Percentiles rank a stretch among this genome's conserved stretches.
Conservation (phyloP, 139 green algal genomes). For the Coelastrella sp. region DNA sequence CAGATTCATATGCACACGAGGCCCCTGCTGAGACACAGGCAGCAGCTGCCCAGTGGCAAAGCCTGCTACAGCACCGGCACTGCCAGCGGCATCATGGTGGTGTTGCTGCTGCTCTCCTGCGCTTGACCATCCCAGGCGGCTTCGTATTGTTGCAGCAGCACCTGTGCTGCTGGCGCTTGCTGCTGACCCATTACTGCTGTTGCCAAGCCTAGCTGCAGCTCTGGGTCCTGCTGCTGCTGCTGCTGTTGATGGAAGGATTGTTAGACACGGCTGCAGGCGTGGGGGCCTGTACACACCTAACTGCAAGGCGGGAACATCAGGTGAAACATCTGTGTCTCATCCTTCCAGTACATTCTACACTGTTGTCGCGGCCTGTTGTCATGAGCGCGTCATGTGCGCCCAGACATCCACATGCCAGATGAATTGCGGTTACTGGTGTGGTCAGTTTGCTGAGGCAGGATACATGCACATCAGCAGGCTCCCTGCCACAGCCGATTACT, state of each 20-base stretch:
- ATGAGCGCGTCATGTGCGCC: no score
- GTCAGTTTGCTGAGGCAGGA: background rate
- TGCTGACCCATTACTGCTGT: background rate
- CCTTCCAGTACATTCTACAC: no score
- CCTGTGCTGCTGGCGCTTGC: background rate
- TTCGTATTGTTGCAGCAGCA: background rate
- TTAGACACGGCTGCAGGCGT: constrained; percentile 58
- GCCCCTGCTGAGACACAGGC: constrained; percentile 22
- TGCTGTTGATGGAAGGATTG: constrained; percentile 38
- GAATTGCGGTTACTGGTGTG: background rate
- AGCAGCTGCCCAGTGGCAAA: constrained; percentile 4
- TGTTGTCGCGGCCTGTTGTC: no score
- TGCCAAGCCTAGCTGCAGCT: constrained; percentile 8
- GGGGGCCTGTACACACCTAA: constrained; percentile 59
- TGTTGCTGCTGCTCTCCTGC: constrained; percentile 11
- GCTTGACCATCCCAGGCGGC: background rate
- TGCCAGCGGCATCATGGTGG: background rate
- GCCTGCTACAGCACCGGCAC: background rate
- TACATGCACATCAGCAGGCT: background rate
- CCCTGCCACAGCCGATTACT: background rate
- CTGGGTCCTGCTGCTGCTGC: constrained; percentile 4
- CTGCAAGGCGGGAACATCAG: constrained; percentile 33
- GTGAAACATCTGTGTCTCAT: no score
- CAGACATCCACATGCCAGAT: background rate
- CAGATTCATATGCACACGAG: background rate